Evolutionary conservation across 768 basidiomycete genomes (phyloP).

Genomic region (Pleurotus salmoneostramineus): DNA sequence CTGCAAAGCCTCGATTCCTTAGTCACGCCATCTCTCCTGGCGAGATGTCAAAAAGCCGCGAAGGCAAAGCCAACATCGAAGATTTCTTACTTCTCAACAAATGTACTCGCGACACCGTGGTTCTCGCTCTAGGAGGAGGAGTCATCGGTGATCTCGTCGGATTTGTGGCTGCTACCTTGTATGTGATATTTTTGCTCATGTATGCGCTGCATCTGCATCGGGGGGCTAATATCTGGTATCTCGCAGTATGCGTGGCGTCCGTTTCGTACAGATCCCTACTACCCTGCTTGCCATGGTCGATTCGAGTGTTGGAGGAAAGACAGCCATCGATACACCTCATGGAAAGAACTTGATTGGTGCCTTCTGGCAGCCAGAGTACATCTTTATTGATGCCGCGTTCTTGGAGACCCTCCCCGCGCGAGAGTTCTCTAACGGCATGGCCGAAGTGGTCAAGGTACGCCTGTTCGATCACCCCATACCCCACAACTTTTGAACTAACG

Average conservation of each 20-base stretch:
- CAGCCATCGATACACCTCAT: conserved; percentile 97
- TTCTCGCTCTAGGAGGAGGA: conserved; percentile 93
- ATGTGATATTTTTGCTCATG: conserved; percentile 26
- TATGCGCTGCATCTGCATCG: conserved; percentile 1
- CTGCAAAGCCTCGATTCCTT: conserved; percentile 60
- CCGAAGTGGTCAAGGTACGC: conserved; percentile 92
- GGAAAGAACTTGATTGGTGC: conserved; percentile 99
- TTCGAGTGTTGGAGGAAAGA: conserved; percentile 96
- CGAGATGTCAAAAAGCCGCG: conserved; percentile 87
- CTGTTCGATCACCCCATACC: not conserved
- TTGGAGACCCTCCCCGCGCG: conserved; percentile 87
- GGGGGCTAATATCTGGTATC: not conserved
- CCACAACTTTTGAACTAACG: too few relatives aligned
- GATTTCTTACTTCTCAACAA: conserved; percentile 85
- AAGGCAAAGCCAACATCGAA: conserved; percentile 91
- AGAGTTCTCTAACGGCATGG: conserved; percentile 99
- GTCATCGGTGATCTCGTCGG: conserved; percentile 97
- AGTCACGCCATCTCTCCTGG: conserved; percentile 82
- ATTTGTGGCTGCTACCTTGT: conserved; percentile 97
- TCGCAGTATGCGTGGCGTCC: conserved; percentile 91
- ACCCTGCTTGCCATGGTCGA: conserved; percentile 98
- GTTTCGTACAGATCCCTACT: conserved; percentile 94
- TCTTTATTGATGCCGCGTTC: conserved; percentile 97
- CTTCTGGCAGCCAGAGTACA: conserved; percentile 97
- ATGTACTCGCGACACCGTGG: conserved; percentile 91